Conservation (phyloP, 257 asterid genomes). For the Penstemon newberryi region DNA sequence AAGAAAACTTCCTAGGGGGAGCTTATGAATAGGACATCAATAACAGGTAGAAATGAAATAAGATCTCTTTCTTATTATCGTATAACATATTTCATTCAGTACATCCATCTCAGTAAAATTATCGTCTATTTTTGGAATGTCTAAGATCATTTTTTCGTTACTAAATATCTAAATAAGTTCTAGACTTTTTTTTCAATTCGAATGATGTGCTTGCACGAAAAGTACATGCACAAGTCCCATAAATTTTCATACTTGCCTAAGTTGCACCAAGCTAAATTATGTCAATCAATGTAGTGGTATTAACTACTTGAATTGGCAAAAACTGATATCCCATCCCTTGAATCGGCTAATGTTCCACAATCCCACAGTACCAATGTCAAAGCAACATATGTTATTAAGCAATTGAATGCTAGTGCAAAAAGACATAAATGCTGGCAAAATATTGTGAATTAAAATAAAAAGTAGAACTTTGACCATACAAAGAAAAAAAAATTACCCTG, state of each 20-base stretch:
- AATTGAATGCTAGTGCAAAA: not conserved
- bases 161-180: not conserved
- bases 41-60: no score
- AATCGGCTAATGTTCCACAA: not conserved
- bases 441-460: not conserved
- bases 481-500: not conserved
- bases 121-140: not conserved
- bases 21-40: not conserved
- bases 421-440: not conserved
- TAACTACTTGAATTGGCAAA: not conserved
- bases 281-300: not conserved
- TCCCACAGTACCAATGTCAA: not conserved
- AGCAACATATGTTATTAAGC: not conserved
- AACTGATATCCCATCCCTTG: not conserved
- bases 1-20: not conserved
- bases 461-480: not conserved
- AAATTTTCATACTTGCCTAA: not conserved
- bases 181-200: not conserved
- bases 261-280: not conserved
- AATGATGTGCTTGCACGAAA: not conserved
- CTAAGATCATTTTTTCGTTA: not conserved
- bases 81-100: not conserved
- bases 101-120: not conserved
- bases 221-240: not conserved
- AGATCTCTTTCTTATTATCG: not conserved